Base-by-base conservation (phyloP, 257 asterid genomes). In the Solanum stenotomum region DNA sequence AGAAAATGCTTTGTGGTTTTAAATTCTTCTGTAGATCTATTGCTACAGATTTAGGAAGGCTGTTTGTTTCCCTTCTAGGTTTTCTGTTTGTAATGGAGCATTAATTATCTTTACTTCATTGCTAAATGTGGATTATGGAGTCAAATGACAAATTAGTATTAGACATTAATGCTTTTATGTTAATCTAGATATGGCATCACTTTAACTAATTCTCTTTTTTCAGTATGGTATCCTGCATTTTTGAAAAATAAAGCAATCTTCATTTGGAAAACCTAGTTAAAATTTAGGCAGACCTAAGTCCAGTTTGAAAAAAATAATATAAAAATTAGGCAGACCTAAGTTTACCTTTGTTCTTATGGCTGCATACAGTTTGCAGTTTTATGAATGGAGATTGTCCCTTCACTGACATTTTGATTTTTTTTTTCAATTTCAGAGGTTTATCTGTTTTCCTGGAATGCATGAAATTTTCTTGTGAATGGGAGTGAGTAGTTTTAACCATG, bases 1-100 rank as follows among this genome's bases (percentile, higher is more conserved):
- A 22, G 52, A 40, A 56, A 8, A 83, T 79, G 81, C 56, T 35
- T 27, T 87, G 44, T 87, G 33, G 29, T 85, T 85, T 31, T 38
- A 25, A 70, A 44, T 79, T 76, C 33, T 77, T 88, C 27, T 89
- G 79, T 89, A 90, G 98, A 96, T 96, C 95, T 92, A 49, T 63
- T 87, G 88, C 88, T 87, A 33, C 34, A 40, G 81, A 61, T 77
- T 86, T 94, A 91, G 85, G 77, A 65, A 71, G n/a, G 33, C n/a
- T 70, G 84, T 83, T n/a, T 13, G 83, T 87, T 82, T 87, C 33
- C 70, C 40, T 67, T n/a, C 37, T 72, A 61, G 82, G 86, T 49
- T 89, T 86, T 71, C 65, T 87, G 90, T 89, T 87, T 59, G 63
- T 75, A 72, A 71, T 89, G 87, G 89, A 88, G 86, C 84, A 76